A percentile compares a stretch with the other conserved stretches of the same genome.
Evolutionary conservation across 1,284 basidiomycete genomes (phyloP).

Genomic region (Xerocomus tenax): DNA sequence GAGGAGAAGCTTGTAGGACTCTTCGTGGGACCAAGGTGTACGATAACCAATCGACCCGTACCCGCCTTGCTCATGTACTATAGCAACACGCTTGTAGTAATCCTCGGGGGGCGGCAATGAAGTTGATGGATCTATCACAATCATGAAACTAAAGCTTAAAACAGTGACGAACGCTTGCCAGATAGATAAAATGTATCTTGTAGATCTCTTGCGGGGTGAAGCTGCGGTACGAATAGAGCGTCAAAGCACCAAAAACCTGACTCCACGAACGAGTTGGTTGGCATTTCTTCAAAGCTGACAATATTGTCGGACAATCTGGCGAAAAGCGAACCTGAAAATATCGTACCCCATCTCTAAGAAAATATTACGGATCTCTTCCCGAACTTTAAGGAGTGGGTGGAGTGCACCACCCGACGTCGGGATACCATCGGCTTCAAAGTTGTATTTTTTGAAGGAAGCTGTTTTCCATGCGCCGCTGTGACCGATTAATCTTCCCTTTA

Average conservation of each 20-base stretch:
- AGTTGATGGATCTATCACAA: constrained; percentile 65
- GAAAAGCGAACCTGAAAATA: not conserved
- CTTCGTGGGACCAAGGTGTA: constrained; percentile 90
- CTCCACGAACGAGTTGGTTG: constrained; percentile 95
- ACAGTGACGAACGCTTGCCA: constrained; percentile 37
- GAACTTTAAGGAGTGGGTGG: constrained; percentile 94
- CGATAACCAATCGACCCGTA: constrained; percentile 96
- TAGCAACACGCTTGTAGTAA: constrained; percentile 86
- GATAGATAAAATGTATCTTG: constrained; percentile 99
- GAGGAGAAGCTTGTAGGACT: constrained; percentile 86
- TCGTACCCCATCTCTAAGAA: constrained; percentile 97
- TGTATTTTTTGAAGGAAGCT: constrained; percentile 94
- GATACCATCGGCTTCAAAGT: constrained; percentile 94
- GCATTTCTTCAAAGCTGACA: constrained; percentile 96
- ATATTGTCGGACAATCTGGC: not conserved
- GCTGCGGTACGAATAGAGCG: constrained; percentile 95
- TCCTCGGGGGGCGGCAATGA: constrained; percentile 73
- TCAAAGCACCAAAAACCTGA: constrained; percentile 99
- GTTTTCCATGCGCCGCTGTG: constrained; percentile 84
- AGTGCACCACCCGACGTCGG: constrained; percentile 85
- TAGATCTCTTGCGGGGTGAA: constrained; percentile 95
- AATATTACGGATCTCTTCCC: constrained; percentile 95
- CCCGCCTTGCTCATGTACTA: constrained; percentile 84
- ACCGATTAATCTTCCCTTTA: constrained; percentile 3
- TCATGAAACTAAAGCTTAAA: constrained; percentile 1